Evolutionary conservation across 2,329 filamentous ascomycete genomes (phyloP).

Genomic region (Westerdykella aurantiaca): DNA sequence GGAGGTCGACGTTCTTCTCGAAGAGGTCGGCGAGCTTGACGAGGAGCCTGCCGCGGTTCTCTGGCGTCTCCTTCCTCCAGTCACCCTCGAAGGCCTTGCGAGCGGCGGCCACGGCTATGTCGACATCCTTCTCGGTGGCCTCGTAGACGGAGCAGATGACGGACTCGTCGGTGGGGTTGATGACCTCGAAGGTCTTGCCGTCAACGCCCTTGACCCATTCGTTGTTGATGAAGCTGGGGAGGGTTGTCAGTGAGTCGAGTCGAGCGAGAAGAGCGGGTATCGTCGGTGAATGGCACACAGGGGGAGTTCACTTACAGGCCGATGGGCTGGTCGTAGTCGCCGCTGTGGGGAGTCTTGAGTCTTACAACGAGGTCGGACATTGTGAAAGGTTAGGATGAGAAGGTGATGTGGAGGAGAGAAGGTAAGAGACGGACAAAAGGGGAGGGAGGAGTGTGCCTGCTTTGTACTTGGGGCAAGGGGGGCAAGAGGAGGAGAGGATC

Average conservation of each 20-base stretch:
- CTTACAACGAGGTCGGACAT: slow-evolving; percentile 48
- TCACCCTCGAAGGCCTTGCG: slow-evolving; percentile 75
- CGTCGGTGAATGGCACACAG: slow-evolving; percentile 45
- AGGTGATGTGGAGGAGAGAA: slow-evolving; percentile 11
- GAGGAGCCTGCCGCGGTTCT: slow-evolving; percentile 63
- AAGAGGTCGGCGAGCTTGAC: slow-evolving; percentile 72
- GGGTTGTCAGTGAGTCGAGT: slow-evolving; percentile 11
- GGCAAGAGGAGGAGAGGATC: slow-evolving; percentile 4
- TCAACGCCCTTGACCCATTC: slow-evolving; percentile 80
- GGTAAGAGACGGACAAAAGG: slow-evolving; percentile 8
- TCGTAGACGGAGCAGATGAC: slow-evolving; percentile 78
- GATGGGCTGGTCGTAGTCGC: slow-evolving; percentile 51
- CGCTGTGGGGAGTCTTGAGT: slow-evolving; percentile 63
- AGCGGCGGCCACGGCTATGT: slow-evolving; percentile 75
- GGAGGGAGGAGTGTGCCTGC: neutral
- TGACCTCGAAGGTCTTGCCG: slow-evolving; percentile 85
- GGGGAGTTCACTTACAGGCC: slow-evolving; percentile 43
- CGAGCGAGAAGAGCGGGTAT: neutral
- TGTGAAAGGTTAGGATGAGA: slow-evolving; percentile 11
- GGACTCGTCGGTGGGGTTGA: slow-evolving; percentile 82
- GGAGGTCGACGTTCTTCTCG: slow-evolving; percentile 69
- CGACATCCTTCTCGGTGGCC: slow-evolving; percentile 79
- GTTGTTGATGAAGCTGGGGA: slow-evolving; percentile 77
- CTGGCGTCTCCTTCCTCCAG: slow-evolving; percentile 64
- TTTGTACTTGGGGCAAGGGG: slow-evolving; percentile 16